Base-by-base conservation (phyloP, 1,284 basidiomycete genomes). In the Puccinia hordei region DNA sequence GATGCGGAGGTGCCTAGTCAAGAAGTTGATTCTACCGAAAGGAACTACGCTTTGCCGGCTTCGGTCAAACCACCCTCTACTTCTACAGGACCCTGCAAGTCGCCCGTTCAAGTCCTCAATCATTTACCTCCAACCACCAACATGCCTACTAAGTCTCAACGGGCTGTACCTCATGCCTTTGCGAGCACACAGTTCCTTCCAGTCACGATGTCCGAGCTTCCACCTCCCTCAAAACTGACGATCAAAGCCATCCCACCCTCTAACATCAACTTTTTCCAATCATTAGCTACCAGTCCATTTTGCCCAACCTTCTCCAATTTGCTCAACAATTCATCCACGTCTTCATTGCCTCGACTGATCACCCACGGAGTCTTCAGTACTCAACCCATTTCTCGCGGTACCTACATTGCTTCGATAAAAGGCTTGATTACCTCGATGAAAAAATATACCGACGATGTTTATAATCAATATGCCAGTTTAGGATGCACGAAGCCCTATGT, bases 401-500 rank as follows among this genome's bases (percentile, higher is more conserved):
- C 84, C 5, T 87, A 86, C 82, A 85, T 88, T 73, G 77, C 82
- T 53, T 84, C 85, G 71, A 83, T 86, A 41, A 77, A 81, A 19
- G 87, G 87, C 46, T 84, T 86, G 57, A 82, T 88, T 15, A 82
- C 83, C 63, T 83, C 84, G 57, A 83, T 86, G 17, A 83, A 84
- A 44, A 61, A 83, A 24, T 87, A 87, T 78, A 83, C 85, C 51
- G 77, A 80, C 15, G 87, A 89, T 82, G 87, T 88, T 8, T 86
- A 88, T 83, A 89, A 89, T 81, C 88, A 89, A 83, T 89, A 89
- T 82, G 82, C 85, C 0, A 84, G 85, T 0, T 84, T 89, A 15
- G 89, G 89, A 22, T 85, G 87, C 13, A 85, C 87, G n/a, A 90
- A 90, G 83, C 87, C 87, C 0, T 91, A 91, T 82, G 94, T 97